A percentile compares a stretch with the other conserved stretches of the same genome.
phyloP scores from a whole-genome alignment of 805 yeast genomes.

The Suhomyces pyralidae region DNA sequence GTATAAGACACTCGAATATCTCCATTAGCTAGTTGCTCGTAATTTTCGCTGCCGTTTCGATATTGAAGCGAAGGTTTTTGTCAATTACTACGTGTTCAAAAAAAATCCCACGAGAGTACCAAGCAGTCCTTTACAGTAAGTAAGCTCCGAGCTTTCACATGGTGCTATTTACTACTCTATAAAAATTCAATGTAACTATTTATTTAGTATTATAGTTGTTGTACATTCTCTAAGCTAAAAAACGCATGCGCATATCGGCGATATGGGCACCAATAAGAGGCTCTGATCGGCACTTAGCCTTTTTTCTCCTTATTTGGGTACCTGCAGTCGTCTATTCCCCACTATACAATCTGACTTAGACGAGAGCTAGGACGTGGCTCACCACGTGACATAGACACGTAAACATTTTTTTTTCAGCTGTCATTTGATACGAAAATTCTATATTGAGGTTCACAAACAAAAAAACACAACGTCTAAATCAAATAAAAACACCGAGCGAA shows the following conservation, averaged over 20 bases:
- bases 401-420: not conserved
- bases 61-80: not conserved
- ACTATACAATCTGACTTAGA: not conserved
- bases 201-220: not conserved
- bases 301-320: not conserved
- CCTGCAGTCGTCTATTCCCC: not conserved
- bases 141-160: not conserved
- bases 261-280: not conserved
- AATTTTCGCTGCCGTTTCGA: not conserved
- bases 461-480: not conserved
- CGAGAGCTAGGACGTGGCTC: not conserved
- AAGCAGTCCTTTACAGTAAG: not conserved
- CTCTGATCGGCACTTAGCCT: not conserved
- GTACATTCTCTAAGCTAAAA: not conserved
- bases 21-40: not conserved
- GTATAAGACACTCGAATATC: too few relatives aligned
- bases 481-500: not conserved
- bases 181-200: not conserved
- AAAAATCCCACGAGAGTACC: not conserved
- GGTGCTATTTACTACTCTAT: not conserved
- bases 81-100: not conserved
- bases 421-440: not conserved
- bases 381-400: not conserved
- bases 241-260: not conserved
- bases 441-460: slow-evolving; percentile 1